Evolutionary conservation across 140 eudicot genomes (phyloP), one percentile per base, ranked within the genome.

Genomic region (Oenanthe javanica): DNA sequence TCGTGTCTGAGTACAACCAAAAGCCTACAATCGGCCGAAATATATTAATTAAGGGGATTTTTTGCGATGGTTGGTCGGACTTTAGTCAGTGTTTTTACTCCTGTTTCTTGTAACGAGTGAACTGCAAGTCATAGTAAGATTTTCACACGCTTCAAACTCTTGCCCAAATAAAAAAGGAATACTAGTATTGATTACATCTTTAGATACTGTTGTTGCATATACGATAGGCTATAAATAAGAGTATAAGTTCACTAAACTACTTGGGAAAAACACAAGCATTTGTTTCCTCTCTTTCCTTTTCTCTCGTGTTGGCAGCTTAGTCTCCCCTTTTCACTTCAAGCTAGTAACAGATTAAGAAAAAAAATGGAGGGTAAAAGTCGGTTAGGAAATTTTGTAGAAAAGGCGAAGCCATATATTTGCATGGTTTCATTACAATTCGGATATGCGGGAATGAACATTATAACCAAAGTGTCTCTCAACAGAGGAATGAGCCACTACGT

Each of bases 401-500:
- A 75, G 79, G 46, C 79, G 2, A 85, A 78, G 69, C 80, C 85
- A 4, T 85, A 85, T 27, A 69, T 85, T 38, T 80, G 80, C 38
- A 85, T 85, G 75, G 57, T 85, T 21, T 79, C 78, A 1, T 54
- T 85, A n/a, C 88, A 85, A 54, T 81, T 75, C 74, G 88, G 88
- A 6, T 79, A 79, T 45, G 81, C 88, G 1, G 88, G 88, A 15
- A 81, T 85, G 88, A 79, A 81, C 55, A 81, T 85, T 75, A 75
- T 85, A 3, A 85, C 81, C 50, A 79, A 78, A 12, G 78, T 85
- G 45, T 72, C 85, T 18, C 75, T 85, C 42, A 85, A 85, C 13
- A 70, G 69, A 42, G 88, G 88, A 10, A 85, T 85, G 88, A 85
- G 84, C 69, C 85, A 79, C 67, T 85, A 51, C 4, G 81, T 85